phyloP scores from a whole-genome alignment of 805 yeast genomes.

The Lipomyces spencermartinsiae region DNA sequence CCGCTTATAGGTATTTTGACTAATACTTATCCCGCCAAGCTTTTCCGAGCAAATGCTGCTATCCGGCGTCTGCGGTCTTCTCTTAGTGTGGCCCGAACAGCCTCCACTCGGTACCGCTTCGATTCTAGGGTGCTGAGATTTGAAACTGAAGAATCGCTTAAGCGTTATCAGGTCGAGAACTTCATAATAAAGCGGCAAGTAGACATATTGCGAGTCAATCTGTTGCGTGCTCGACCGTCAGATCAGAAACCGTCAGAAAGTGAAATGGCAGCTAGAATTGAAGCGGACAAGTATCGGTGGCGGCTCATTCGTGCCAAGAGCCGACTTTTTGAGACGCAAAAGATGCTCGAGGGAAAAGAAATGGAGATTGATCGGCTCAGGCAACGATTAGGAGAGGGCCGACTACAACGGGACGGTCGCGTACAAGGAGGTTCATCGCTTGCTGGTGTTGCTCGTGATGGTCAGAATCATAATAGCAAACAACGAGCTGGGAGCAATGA shows the following conservation, averaged over 20 bases:
- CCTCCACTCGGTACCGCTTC: conserved; percentile 40
- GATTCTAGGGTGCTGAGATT: conserved; percentile 52
- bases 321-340: conserved; percentile 54
- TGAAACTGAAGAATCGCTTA: conserved; percentile 53
- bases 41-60: conserved; percentile 28
- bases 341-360: conserved; percentile 53
- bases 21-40: not conserved
- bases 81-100: conserved; percentile 16
- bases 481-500: conserved; percentile 6
- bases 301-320: conserved; percentile 52
- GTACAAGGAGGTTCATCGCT: not conserved
- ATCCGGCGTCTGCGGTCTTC: conserved; percentile 23
- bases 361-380: conserved; percentile 53
- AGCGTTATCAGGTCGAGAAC: conserved; percentile 56
- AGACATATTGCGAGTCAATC: conserved; percentile 52
- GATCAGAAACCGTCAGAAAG: conserved; percentile 46
- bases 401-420: not conserved
- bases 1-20: not conserved
- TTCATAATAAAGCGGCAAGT: conserved; percentile 55
- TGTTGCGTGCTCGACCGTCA: conserved; percentile 18
- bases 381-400: conserved; percentile 43
- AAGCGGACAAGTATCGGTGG: conserved; percentile 48
- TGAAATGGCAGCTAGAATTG: conserved; percentile 46
- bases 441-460: conserved; percentile 16
- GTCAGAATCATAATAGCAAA: conserved; percentile 10